Percentiles rank a stretch among this genome's conserved stretches.
phyloP scores from a whole-genome alignment of 2,329 filamentous ascomycete species.

The Fusarium sarcochroum region DNA sequence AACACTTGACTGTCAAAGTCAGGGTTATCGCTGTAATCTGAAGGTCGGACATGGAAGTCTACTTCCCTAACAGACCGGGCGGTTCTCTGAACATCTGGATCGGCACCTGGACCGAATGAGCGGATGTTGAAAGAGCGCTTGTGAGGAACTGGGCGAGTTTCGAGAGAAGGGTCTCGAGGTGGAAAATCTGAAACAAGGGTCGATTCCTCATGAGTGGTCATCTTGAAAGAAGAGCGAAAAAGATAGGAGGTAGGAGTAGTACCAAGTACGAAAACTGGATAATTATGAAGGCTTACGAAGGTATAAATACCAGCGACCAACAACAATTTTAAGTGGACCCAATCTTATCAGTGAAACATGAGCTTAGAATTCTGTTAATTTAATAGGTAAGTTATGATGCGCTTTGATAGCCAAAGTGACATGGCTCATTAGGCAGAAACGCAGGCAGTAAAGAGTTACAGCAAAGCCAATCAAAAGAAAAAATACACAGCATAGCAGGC shows the following conservation, averaged over 20 bases:
- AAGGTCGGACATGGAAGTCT: constrained; percentile 19
- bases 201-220: background rate
- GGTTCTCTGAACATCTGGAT: constrained; percentile 11
- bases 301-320: constrained; percentile 4
- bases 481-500: background rate
- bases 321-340: background rate
- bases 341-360: background rate
- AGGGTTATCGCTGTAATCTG: constrained; percentile 19
- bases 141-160: constrained; percentile 6
- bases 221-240: background rate
- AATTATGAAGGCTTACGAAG: background rate
- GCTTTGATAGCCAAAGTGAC: constrained; percentile 5
- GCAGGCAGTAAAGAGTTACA: constrained; percentile 8
- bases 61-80: constrained; percentile 19
- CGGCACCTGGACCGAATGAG: constrained; percentile 27
- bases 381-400: background rate
- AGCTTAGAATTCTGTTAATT: background rate
- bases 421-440: constrained; percentile 19
- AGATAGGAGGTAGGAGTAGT: background rate
- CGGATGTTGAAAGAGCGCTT: constrained; percentile 18
- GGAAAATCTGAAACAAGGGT: background rate
- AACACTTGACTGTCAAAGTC: constrained; percentile 21
- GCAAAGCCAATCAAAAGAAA: constrained; percentile 8
- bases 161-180: constrained; percentile 20
- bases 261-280: background rate